These are phyloP conservation scores for Onygenales sp. DNA, from an alignment of 2,329 filamentous ascomycete genomes.

Conservation along the genomic window DNA sequence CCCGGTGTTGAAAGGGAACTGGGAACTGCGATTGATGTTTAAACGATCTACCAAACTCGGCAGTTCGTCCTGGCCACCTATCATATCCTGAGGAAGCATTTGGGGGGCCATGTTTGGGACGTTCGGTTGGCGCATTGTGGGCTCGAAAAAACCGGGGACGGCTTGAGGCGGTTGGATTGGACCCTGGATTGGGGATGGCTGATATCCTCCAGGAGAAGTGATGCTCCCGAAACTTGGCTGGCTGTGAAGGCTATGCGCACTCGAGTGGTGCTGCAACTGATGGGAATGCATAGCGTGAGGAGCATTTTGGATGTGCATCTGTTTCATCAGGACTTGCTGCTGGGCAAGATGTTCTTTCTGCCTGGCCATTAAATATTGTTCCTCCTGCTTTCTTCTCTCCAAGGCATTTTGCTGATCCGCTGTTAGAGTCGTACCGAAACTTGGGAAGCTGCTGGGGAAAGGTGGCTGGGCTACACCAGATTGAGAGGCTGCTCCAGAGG, in stretches of 20 bases:
- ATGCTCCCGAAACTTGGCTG: constrained; percentile 96
- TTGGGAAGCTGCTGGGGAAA: constrained; percentile 86
- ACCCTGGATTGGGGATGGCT: constrained; percentile 50
- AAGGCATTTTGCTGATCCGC: constrained; percentile 97
- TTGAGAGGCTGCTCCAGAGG: constrained; percentile 27
- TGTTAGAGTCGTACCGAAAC: constrained; percentile 90
- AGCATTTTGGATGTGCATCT: constrained; percentile 57
- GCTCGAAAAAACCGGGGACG: constrained; percentile 63
- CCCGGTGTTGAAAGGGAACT: constrained; percentile 37
- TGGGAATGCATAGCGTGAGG: constrained; percentile 40
- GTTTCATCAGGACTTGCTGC: constrained; percentile 67
- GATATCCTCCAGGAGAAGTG: constrained; percentile 68
- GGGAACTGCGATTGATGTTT: constrained; percentile 44
- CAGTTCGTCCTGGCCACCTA: constrained; percentile 62
- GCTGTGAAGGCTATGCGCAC: constrained; percentile 89
- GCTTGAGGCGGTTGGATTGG: constrained; percentile 47
- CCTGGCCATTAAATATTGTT: constrained; percentile 91
- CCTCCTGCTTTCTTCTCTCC: constrained; percentile 92
- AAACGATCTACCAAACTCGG: constrained; percentile 56
- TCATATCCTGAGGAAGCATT: constrained; percentile 32
- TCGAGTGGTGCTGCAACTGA: constrained; percentile 82
- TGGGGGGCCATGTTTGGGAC: constrained; percentile 23
- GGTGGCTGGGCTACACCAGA: constrained; percentile 67
- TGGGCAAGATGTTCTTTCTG: constrained; percentile 89
- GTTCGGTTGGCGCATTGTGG: constrained; percentile 36